These are phyloP conservation scores for Trichophaea hybrida DNA, from an alignment of 2,329 filamentous ascomycete species.

Conservation along the genomic window DNA sequence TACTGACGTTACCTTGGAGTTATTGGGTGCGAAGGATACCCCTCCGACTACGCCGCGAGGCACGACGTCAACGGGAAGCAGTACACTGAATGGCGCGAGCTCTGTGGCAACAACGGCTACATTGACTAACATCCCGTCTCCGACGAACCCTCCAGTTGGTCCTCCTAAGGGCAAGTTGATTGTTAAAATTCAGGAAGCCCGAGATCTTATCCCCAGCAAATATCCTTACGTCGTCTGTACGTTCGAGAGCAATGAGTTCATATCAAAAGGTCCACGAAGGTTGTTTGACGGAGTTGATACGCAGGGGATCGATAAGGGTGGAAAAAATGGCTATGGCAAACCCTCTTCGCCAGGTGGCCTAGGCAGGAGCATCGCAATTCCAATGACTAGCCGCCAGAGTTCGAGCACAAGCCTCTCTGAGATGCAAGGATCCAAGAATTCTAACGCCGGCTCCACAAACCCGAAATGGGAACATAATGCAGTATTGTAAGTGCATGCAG, in stretches of 20 bases:
- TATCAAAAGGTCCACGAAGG: slow-evolving; percentile 64
- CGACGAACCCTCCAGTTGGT: slow-evolving; percentile 39
- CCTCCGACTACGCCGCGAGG: slow-evolving; percentile 28
- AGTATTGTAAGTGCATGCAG: slow-evolving; percentile 57
- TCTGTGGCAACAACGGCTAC: slow-evolving; percentile 21
- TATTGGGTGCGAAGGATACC: slow-evolving; percentile 25
- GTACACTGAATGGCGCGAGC: slow-evolving; percentile 28
- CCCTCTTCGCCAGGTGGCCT: not conserved
- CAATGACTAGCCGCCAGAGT: slow-evolving; percentile 91
- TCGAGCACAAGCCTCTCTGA: slow-evolving; percentile 80
- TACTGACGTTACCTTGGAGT: slow-evolving; percentile 23
- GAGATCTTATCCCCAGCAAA: slow-evolving; percentile 63
- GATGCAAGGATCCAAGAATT: slow-evolving; percentile 43
- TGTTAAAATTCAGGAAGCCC: slow-evolving; percentile 75
- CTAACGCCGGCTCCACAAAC: slow-evolving; percentile 48
- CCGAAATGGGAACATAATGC: slow-evolving; percentile 95
- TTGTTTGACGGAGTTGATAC: slow-evolving; percentile 40
- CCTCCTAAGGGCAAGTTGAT: slow-evolving; percentile 75
- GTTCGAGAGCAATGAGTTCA: slow-evolving; percentile 92
- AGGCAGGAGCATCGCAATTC: slow-evolving; percentile 57
- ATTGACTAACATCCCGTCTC: slow-evolving; percentile 30
- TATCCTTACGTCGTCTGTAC: slow-evolving; percentile 94
- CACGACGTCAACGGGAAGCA: slow-evolving; percentile 30
- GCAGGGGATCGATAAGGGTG: slow-evolving; percentile 11
- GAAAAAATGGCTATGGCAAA: not conserved